A percentile compares a stretch with the other conserved stretches of the same genome.
Conservation (phyloP, 2,329 filamentous ascomycete species). For the Plectosphaerella cucumerina region DNA sequence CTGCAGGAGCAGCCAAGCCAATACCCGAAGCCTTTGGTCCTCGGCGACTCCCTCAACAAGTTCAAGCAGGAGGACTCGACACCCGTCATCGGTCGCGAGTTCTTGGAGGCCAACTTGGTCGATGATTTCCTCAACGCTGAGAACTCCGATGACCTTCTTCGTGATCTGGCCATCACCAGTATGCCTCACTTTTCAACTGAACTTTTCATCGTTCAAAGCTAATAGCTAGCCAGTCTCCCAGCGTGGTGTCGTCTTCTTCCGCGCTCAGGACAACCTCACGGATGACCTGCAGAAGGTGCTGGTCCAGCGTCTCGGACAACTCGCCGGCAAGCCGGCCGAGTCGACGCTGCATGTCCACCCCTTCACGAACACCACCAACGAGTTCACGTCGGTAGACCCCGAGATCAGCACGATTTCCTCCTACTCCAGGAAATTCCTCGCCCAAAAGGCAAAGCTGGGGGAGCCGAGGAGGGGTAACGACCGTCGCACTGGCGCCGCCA, state of each 20-base stretch:
- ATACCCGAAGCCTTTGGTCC: slow-evolving; percentile 19
- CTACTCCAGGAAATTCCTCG: background rate
- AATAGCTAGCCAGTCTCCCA: slow-evolving; percentile 45
- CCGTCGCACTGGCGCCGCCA: slow-evolving; percentile 1
- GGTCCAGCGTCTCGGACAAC: slow-evolving; percentile 53
- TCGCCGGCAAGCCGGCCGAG: slow-evolving; percentile 53
- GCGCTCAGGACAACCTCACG: slow-evolving; percentile 51
- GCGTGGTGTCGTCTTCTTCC: slow-evolving; percentile 62
- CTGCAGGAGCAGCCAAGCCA: background rate
- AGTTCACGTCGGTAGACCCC: slow-evolving; percentile 45
- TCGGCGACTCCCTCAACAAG: slow-evolving; percentile 33
- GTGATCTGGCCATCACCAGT: slow-evolving; percentile 60
- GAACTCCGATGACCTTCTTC: slow-evolving; percentile 51
- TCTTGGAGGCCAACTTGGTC: slow-evolving; percentile 42
- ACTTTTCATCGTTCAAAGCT: background rate
- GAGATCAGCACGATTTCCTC: slow-evolving; percentile 58
- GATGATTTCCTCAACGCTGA: slow-evolving; percentile 47
- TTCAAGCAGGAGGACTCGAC: slow-evolving; percentile 46
- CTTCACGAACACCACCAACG: slow-evolving; percentile 46
- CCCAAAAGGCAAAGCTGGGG: background rate
- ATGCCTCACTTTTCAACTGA: slow-evolving; percentile 3
- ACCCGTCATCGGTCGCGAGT: slow-evolving; percentile 53
- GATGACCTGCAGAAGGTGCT: slow-evolving; percentile 58
- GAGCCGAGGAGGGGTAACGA: background rate
- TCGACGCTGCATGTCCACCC: slow-evolving; percentile 60